Evolutionary conservation across 805 yeast species (phyloP).

Genomic region (Myxozyma neotropica): DNA sequence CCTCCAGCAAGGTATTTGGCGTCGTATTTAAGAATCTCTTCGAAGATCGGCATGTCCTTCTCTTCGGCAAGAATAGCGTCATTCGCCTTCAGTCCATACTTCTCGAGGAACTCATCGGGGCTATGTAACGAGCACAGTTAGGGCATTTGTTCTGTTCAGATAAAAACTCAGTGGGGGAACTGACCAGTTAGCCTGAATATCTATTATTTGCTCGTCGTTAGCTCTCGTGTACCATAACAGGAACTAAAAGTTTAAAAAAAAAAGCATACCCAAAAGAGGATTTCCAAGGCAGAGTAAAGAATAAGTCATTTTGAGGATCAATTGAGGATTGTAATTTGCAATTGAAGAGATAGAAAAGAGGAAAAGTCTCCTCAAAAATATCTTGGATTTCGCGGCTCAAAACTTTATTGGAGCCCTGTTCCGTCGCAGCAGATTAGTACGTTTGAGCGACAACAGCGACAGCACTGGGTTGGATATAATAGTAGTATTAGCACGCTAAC

Average conservation of each 20-base stretch:
- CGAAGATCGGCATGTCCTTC: conserved; percentile 84
- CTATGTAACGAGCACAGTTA: conserved; percentile 2
- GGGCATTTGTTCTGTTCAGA: not conserved
- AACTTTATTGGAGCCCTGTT: too few relatives aligned
- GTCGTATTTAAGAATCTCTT: conserved; percentile 61
- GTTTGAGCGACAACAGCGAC: too few relatives aligned
- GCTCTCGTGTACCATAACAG: not conserved
- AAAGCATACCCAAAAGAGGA: conserved; percentile 34
- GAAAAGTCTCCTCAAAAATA: not conserved
- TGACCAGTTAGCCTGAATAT: conserved; percentile 35
- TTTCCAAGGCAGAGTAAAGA: conserved; percentile 34
- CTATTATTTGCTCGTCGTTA: conserved; percentile 13
- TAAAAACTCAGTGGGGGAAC: not conserved
- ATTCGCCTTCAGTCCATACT: conserved; percentile 82
- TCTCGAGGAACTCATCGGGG: conserved; percentile 52
- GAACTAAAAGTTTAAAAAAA: not conserved
- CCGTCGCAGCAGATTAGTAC: too few relatives aligned
- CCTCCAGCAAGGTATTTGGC: conserved; percentile 92
- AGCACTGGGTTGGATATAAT: too few relatives aligned
- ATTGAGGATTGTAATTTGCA: not conserved
- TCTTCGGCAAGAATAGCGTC: conserved; percentile 91
- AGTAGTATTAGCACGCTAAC: too few relatives aligned
- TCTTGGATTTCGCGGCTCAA: not conserved
- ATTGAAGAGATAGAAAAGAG: not conserved
- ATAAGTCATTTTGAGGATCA: conserved; percentile 22